Conservation (phyloP, 108 stramenopile genomes). For the Aurantiochytrium sp. region DNA sequence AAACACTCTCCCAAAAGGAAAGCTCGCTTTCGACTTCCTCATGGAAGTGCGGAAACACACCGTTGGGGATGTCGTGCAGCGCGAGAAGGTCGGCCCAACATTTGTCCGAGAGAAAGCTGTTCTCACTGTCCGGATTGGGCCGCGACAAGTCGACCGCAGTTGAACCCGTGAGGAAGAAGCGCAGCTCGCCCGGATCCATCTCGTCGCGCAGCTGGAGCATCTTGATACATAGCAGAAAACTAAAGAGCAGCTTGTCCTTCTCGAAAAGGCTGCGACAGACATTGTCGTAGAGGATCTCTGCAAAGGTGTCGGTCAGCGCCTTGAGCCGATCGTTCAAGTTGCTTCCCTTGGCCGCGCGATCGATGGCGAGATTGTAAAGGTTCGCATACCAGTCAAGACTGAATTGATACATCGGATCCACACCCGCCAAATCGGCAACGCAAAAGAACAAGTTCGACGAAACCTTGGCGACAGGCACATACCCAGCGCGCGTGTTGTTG, state of each 20-base stretch:
- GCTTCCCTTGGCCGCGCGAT: slow-evolving; percentile 28
- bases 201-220: slow-evolving; percentile 43
- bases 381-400: slow-evolving; percentile 55
- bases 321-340: slow-evolving; percentile 39
- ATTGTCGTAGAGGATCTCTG: slow-evolving; percentile 50
- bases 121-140: slow-evolving; percentile 34
- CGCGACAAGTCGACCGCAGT: slow-evolving; percentile 42
- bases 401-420: slow-evolving; percentile 68
- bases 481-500: slow-evolving; percentile 39
- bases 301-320: slow-evolving; percentile 50
- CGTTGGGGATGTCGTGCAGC: slow-evolving; percentile 17
- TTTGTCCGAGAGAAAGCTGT: slow-evolving; percentile 38
- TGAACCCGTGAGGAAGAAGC: slow-evolving; percentile 50
- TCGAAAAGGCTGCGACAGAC: slow-evolving; percentile 54
- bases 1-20: slow-evolving; percentile 34
- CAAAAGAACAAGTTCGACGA: slow-evolving; percentile 58
- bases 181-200: slow-evolving; percentile 34
- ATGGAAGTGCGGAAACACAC: neutral
- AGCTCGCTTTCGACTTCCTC: slow-evolving; percentile 23
- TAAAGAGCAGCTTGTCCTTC: slow-evolving; percentile 59
- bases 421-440: slow-evolving; percentile 44
- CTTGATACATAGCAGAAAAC: slow-evolving; percentile 46
- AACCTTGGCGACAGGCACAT: slow-evolving; percentile 49
- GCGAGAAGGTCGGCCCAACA: slow-evolving; percentile 48
- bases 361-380: slow-evolving; percentile 52